Evolutionary conservation across 2,329 filamentous ascomycete genomes (phyloP).

Genomic region (Cladosporium velox): DNA sequence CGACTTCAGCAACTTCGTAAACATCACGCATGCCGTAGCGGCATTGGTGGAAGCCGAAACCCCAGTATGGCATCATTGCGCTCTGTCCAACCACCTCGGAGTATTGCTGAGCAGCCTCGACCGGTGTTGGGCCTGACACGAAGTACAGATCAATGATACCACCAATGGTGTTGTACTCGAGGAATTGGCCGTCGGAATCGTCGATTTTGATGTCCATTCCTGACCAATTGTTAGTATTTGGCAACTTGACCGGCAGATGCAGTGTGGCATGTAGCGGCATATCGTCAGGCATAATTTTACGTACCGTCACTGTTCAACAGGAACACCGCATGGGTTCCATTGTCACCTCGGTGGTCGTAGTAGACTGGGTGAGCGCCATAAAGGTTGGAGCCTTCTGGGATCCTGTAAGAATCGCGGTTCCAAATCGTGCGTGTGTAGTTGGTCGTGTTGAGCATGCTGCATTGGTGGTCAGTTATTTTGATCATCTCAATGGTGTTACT

Average conservation of each 20-base stretch:
- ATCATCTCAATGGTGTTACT: neutral
- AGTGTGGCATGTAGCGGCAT: neutral
- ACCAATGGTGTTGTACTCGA: conserved; percentile 78
- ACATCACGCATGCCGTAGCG: conserved; percentile 57
- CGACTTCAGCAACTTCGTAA: conserved; percentile 66
- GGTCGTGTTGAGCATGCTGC: conserved; percentile 58
- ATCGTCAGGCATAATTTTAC: neutral
- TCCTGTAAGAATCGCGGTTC: conserved; percentile 65
- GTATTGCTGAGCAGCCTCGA: conserved; percentile 52
- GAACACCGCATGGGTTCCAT: conserved; percentile 65
- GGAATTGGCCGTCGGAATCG: conserved; percentile 63
- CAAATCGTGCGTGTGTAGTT: conserved; percentile 72
- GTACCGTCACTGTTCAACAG: conserved; percentile 67
- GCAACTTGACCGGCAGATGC: neutral
- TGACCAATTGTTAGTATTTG: neutral
- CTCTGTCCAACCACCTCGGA: conserved; percentile 52
- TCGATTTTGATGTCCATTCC: conserved; percentile 74
- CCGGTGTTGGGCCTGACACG: conserved; percentile 50
- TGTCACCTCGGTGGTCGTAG: conserved; percentile 64
- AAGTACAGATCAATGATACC: conserved; percentile 70
- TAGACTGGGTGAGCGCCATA: conserved; percentile 75
- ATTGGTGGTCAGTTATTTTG: conserved; percentile 10
- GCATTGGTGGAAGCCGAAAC: conserved; percentile 51
- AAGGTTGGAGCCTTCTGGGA: conserved; percentile 64
- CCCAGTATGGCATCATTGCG: conserved; percentile 56